Base-by-base conservation (phyloP, 2,329 filamentous ascomycete species). In the Chalaropsis ovoidea region DNA sequence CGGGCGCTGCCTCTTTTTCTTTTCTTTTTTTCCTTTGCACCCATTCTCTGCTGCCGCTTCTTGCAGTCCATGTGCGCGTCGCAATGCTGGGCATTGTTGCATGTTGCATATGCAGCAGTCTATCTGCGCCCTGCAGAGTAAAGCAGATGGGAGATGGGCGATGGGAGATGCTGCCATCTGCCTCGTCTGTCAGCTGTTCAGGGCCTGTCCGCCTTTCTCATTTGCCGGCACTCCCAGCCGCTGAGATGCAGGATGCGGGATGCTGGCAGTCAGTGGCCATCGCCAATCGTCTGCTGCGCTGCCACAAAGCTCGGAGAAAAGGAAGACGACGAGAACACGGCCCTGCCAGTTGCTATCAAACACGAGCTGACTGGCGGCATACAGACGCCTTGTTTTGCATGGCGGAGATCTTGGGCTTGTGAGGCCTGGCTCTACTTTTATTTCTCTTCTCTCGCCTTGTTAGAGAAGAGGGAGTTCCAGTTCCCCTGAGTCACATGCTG, bases 351-450 rank as follows among this genome's bases (percentile, higher is more conserved):
- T 15, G 17, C 52, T 17, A 58, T 58, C 52, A 31, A 58, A 58
- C 52, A 39, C 52, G 52, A 58, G 52, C 52, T 58, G 52, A 58
- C 52, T 35, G 22, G 52, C 27, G 13, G 52, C 52, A 15, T 58
- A 58, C 27, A 58, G 27, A 39, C 52, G 52, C 52, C 52, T 10
- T 58, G 52, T 35, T 35, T 58, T 58, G 24, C 8, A 58, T 8
- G 35, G 52, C 8, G 27, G 24, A n/a, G 52, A 58, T 58, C 24
- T 35, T 31, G 24, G 24, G 13, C 17, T 58, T n/a, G 52, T 22
- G 15, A 17, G 43, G 17, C 15, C 15, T 47, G 13, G 13, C 19
- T 58, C 24, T 39, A 47, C 11, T 58, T 39, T 58, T 58, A 35
- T 31, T 15, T 4, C 15, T 56, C 52, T 31, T 17, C 3, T 58